A percentile compares a stretch with the other conserved stretches of the same genome.
phyloP scores from a whole-genome alignment of 305 asterid species.

The Fraxinus sp. region DNA sequence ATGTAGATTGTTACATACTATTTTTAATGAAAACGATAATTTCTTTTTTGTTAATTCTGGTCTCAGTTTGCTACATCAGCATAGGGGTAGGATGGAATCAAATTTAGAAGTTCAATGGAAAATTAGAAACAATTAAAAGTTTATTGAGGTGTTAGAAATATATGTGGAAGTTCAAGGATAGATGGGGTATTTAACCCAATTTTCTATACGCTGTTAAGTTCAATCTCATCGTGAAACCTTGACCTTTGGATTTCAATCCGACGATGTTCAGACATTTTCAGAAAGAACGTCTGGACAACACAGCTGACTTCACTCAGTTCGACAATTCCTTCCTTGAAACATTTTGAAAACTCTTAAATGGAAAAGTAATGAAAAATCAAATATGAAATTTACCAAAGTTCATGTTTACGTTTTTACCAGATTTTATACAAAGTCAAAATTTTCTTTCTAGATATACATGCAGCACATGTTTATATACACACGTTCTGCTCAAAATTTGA shows the following conservation, averaged over 20 bases:
- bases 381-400: neutral
- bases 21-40: neutral
- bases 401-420: neutral
- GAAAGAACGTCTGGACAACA: neutral
- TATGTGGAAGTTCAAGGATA: neutral
- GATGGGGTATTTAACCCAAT: neutral
- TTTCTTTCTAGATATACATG: neutral
- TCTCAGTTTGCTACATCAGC: neutral
- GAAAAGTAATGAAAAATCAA: neutral
- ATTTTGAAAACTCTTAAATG: neutral
- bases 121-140: neutral
- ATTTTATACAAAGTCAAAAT: neutral
- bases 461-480: neutral
- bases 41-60: neutral
- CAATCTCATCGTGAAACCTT: neutral
- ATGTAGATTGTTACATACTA: too few species aligned
- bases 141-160: neutral
- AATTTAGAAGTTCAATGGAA: neutral
- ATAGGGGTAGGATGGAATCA: neutral
- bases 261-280: neutral
- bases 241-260: neutral
- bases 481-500: neutral
- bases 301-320: neutral
- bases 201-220: neutral
- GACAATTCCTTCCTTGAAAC: neutral